These are phyloP conservation scores for Lophium mytilinum DNA, from an alignment of 495 filamentous ascomycete genomes.

Conservation along the genomic window DNA sequence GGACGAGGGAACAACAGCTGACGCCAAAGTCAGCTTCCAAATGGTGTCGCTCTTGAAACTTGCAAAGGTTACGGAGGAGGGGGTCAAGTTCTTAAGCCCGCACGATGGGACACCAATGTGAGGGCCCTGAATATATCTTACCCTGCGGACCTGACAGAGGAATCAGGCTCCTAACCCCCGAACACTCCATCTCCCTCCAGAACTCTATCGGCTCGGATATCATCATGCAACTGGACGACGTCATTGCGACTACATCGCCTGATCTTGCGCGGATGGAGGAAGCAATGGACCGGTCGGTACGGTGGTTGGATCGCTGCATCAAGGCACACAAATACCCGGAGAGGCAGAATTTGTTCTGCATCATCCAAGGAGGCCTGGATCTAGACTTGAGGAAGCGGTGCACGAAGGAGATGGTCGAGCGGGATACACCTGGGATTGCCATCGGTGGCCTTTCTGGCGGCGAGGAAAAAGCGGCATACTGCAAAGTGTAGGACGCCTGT, in stretches of 20 bases:
- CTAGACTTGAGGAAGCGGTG: conserved; percentile 80
- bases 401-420: conserved; percentile 78
- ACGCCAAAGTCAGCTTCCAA: conserved; percentile 63
- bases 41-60: conserved; percentile 97
- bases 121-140: neutral
- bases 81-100: conserved; percentile 86
- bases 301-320: conserved; percentile 98
- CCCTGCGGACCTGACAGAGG: neutral
- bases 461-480: conserved; percentile 58
- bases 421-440: conserved; percentile 91
- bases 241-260: conserved; percentile 89
- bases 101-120: conserved; percentile 94
- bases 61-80: conserved; percentile 89
- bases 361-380: conserved; percentile 93
- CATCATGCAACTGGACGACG: conserved; percentile 98
- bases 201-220: conserved; percentile 98
- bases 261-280: conserved; percentile 79
- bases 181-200: conserved; percentile 93
- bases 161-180: conserved; percentile 75
- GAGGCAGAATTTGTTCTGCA: conserved; percentile 93
- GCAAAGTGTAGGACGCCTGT: conserved; percentile 31
- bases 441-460: conserved; percentile 92
- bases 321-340: conserved; percentile 79
- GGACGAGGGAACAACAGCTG: conserved; percentile 14
- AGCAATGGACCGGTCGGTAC: conserved; percentile 90